Percentiles rank a stretch among this genome's conserved stretches.
Evolutionary conservation across 2,329 filamentous ascomycete genomes (phyloP).

Genomic region (Hymenoscyphus linearis): DNA sequence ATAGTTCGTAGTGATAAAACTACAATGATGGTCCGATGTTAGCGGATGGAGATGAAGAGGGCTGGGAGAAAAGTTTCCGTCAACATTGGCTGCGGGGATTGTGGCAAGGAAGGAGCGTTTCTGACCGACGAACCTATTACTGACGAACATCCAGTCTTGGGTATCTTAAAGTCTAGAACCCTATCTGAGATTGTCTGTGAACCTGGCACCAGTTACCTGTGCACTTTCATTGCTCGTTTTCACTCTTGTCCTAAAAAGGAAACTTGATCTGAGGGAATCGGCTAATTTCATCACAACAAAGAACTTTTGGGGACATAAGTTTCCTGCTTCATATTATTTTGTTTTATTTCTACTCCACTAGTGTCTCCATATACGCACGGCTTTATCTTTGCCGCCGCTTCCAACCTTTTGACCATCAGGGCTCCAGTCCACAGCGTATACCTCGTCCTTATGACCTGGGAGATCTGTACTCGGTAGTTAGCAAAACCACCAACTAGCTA

Average conservation of each 20-base stretch:
- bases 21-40: neutral
- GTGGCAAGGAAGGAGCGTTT: neutral
- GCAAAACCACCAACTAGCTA: neutral
- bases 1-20: too few species aligned
- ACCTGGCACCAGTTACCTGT: too few species aligned
- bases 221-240: too few species aligned
- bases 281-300: neutral
- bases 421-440: conserved; percentile 93
- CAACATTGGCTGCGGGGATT: neutral
- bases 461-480: conserved; percentile 53
- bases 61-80: neutral
- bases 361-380: conserved; percentile 61
- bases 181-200: too few species aligned
- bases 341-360: conserved; percentile 27
- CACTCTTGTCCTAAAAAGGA: neutral
- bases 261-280: neutral
- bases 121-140: neutral
- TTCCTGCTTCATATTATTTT: neutral
- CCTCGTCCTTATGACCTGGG: conserved; percentile 86
- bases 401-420: conserved; percentile 83
- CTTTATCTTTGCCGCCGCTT: conserved; percentile 90
- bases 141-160: too few species aligned
- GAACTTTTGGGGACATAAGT: neutral
- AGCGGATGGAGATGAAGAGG: neutral
- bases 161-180: too few species aligned